Evolutionary conservation across 768 basidiomycete genomes (phyloP), one percentile per base, ranked within the genome.

Genomic region (Brasilioporus rufonigricans): DNA sequence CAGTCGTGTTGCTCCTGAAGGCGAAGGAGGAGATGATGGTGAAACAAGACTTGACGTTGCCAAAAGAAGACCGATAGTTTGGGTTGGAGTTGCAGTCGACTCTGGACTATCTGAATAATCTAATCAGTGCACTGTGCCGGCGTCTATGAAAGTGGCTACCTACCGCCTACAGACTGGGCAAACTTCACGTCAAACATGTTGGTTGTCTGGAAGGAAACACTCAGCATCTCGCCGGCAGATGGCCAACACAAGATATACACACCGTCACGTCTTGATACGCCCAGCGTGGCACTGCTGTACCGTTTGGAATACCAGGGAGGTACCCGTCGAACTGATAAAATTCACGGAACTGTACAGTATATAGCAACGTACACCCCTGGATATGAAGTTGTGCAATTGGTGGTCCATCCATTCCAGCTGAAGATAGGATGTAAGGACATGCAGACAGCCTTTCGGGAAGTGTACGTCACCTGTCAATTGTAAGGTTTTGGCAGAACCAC

Each of bases 231-330:
- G 23, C 41, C 16, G n/a, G 18, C 21, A 23, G 11, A 56, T 16
- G 16, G 10, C 4, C 0, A 8, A 24, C 18, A 11, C 14, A 23
- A 27, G 32, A 57, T 65, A 40, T 31, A 35, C 78, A 43, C 61
- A 78, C 77, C 61, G 73, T 65, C 21, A 86, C 78, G 53, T 83
- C 77, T 32, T 80, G 68, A 56, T 79, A 87, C 12, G 85, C 85
- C 85, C 85, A 87, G 10, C 76, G 77, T 12, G 84, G 85, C 18
- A 86, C 74, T 10, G 73, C 70, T 1, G 80, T 73, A 6, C 77
- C 78, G 0, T 61, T 55, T 2, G 85, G 85, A 45, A 86, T 66
- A 19, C 67, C 61, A 13, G 69, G 49, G 0, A 81, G 78, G 56
- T 72, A 85, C 18, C 81, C 81, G 41, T 49, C 2, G 38, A 29